Evolutionary conservation across 768 basidiomycete genomes (phyloP).

Genomic region (Filobasidium floriforme): DNA sequence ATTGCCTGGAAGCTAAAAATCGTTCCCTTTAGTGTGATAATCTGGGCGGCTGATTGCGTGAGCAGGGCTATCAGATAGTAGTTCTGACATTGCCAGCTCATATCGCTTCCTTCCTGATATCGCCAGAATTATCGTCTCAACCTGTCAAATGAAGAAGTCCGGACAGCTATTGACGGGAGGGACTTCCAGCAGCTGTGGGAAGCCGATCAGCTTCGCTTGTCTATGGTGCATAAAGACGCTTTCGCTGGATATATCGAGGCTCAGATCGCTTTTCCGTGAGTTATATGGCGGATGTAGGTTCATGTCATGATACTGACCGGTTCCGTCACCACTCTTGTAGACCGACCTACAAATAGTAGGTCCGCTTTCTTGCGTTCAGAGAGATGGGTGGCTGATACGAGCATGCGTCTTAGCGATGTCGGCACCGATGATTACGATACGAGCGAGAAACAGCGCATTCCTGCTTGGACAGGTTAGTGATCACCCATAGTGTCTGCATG

Average conservation of each 20-base stretch:
- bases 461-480: constrained; percentile 88
- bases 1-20: neutral
- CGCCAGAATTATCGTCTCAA: constrained; percentile 77
- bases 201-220: constrained; percentile 77
- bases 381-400: constrained; percentile 13
- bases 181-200: constrained; percentile 67
- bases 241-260: constrained; percentile 84
- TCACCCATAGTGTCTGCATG: neutral
- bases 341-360: constrained; percentile 82
- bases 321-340: constrained; percentile 26
- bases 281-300: neutral
- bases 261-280: constrained; percentile 63
- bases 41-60: constrained; percentile 83
- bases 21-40: constrained; percentile 58
- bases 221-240: constrained; percentile 63
- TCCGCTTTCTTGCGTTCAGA: constrained; percentile 52
- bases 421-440: constrained; percentile 77
- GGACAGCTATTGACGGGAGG: constrained; percentile 57
- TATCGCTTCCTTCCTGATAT: neutral
- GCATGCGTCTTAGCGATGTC: constrained; percentile 36
- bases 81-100: neutral
- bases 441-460: constrained; percentile 90
- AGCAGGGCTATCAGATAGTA: neutral
- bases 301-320: no score
- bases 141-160: constrained; percentile 71